Evolutionary conservation across 2,329 filamentous ascomycete species (phyloP), one percentile per base, ranked within the genome.

Genomic region (Coniochaeta ligniaria): DNA sequence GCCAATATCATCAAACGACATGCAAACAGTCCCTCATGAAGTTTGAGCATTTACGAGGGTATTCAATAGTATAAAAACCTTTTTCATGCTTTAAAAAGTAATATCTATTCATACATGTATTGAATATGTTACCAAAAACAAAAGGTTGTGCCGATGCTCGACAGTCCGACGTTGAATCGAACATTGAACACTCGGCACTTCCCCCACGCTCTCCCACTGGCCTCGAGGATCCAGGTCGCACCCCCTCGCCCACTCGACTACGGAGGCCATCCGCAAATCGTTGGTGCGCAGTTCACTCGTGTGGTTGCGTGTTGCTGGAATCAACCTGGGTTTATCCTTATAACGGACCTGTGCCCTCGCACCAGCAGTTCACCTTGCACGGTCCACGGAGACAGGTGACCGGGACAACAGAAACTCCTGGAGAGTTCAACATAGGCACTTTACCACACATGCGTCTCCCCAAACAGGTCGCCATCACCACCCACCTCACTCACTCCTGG

Each of bases 231-330:
- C 31, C 9, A 52, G 31, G 16, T n/a, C n/a, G n/a, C n/a, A n/a
- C n/a, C 24, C 16, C 28, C 58, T 69, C 66, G 9, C 28, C 24
- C 16, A 43, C 56, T 69, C 65, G 12, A 68, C 43, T 47, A 47
- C 12, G 24, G 20, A 5, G 43, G 20, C n/a, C n/a, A 43, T 5
- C 47, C 17, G 17, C 22, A 22, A 52, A 31, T 31, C 12, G 14
- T 17, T 31, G 24, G 6, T n/a, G 8, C 2, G 6, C 47, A 52
- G 24, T 31, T 8, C 22, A 52, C 3, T 6, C 12, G 24, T 9
- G 47, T 28, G 22, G 47, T 26, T 52, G 22, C 47, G 22, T 52
- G 47, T 50, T 28, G 47, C 2, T 26, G 5, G 17, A 14, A 14
- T 52, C 22, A 22, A 2, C 6, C 47, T 16, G 9, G 2, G 31